Evolutionary conservation across 176 grass and related monocot genomes (phyloP).

Genomic region (Lolium multiflorum): DNA sequence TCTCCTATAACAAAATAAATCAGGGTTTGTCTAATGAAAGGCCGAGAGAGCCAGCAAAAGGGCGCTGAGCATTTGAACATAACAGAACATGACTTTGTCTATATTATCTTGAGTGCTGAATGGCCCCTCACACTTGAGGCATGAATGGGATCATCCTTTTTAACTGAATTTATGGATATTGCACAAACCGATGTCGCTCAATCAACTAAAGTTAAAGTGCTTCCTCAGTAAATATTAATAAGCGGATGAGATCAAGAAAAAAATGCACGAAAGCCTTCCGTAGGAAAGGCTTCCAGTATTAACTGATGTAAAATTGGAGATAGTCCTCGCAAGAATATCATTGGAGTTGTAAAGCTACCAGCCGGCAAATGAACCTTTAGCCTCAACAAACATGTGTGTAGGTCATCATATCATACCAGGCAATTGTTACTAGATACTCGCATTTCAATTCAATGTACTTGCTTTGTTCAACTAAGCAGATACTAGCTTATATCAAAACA

Average conservation of each 20-base stretch:
- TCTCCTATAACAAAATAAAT: background rate
- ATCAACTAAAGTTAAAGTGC: constrained; percentile 17
- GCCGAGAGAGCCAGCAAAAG: background rate
- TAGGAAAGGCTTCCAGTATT: constrained; percentile 6
- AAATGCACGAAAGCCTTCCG: background rate
- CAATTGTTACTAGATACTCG: background rate
- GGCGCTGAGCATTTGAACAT: constrained; percentile 15
- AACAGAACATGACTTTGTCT: background rate
- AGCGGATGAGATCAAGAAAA: background rate
- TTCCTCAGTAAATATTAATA: background rate
- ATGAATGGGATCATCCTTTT: constrained; percentile 1
- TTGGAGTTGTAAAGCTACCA: background rate
- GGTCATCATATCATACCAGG: background rate
- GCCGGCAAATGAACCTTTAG: background rate
- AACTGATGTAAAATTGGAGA: background rate
- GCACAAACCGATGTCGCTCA: constrained; percentile 12
- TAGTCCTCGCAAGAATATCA: background rate
- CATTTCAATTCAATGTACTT: background rate
- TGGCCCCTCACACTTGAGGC: background rate
- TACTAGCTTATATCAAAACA: background rate
- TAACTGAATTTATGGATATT: constrained; percentile 5
- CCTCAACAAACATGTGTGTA: background rate
- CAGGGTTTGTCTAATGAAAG: background rate
- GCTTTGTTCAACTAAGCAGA: background rate
- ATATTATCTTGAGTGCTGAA: background rate